These are phyloP conservation scores for Chaetomium tenue DNA, from an alignment of 495 filamentous ascomycete genomes.

Conservation along the genomic window DNA sequence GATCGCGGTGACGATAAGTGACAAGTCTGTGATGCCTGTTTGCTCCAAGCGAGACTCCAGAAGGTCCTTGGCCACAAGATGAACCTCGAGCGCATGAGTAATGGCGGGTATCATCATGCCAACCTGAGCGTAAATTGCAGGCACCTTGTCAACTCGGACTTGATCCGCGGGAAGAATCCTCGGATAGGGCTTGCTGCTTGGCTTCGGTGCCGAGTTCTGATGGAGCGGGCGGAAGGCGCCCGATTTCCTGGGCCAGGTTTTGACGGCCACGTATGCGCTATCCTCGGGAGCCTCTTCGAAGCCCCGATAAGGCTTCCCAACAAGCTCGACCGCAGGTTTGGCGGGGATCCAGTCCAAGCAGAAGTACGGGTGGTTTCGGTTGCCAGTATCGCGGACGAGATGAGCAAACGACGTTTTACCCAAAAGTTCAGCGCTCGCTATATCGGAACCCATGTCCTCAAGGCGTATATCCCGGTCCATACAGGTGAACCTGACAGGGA, in stretches of 20 bases:
- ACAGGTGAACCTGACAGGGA: constrained; percentile 39
- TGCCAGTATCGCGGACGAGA: constrained; percentile 37
- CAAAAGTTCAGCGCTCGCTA: constrained; percentile 22
- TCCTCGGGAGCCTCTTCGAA: constrained; percentile 39
- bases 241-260: constrained; percentile 52
- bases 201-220: background rate
- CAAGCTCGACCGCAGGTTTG: constrained; percentile 38
- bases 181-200: constrained; percentile 35
- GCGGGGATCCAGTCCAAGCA: constrained; percentile 36
- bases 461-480: constrained; percentile 22
- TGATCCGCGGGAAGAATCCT: constrained; percentile 36
- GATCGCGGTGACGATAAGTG: constrained; percentile 70
- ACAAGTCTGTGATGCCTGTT: constrained; percentile 53
- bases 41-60: constrained; percentile 57
- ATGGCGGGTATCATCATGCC: constrained; percentile 75
- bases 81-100: constrained; percentile 62
- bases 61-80: constrained; percentile 62
- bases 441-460: constrained; percentile 17
- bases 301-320: constrained; percentile 24
- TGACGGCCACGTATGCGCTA: constrained; percentile 50
- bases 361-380: constrained; percentile 33
- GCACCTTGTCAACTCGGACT: constrained; percentile 53
- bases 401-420: constrained; percentile 17
- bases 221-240: constrained; percentile 57
- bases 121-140: constrained; percentile 60